phyloP scores from a whole-genome alignment of 225 moss, liverwort and hornwort genomes.

The Sphagnum tenellum region DNA sequence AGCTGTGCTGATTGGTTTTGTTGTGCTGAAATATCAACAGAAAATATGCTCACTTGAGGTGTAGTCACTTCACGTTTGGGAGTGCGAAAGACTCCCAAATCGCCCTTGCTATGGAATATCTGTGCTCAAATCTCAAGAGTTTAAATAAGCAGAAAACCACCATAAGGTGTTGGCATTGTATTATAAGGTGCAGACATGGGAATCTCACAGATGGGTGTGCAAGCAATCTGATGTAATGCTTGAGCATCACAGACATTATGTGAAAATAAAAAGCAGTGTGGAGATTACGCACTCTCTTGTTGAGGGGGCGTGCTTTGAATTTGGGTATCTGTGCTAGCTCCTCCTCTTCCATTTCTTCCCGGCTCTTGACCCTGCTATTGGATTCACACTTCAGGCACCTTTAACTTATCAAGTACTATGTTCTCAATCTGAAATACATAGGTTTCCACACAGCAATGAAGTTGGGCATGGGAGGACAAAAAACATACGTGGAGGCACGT shows the following conservation, averaged over 20 bases:
- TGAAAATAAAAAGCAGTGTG: background rate
- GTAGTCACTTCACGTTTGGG: slow-evolving; percentile 63
- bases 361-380: slow-evolving; percentile 56
- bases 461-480: background rate
- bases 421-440: background rate
- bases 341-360: slow-evolving; percentile 71
- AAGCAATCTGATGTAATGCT: background rate
- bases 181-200: too few relatives aligned
- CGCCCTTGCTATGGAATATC: slow-evolving; percentile 86
- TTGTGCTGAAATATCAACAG: background rate
- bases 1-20: too few relatives aligned
- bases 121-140: slow-evolving; percentile 8
- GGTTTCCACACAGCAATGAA: background rate
- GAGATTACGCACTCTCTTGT: slow-evolving; percentile 50
- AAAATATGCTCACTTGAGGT: slow-evolving; percentile 38
- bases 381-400: background rate
- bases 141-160: too few relatives aligned
- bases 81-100: slow-evolving; percentile 52
- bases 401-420: too few relatives aligned
- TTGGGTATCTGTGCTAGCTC: slow-evolving; percentile 75
- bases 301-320: slow-evolving; percentile 86
- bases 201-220: too few relatives aligned
- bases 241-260: background rate
- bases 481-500: slow-evolving; percentile 49
- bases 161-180: too few relatives aligned